phyloP scores from a whole-genome alignment of 2,329 filamentous ascomycete species.

The Trichothecium roseum region DNA sequence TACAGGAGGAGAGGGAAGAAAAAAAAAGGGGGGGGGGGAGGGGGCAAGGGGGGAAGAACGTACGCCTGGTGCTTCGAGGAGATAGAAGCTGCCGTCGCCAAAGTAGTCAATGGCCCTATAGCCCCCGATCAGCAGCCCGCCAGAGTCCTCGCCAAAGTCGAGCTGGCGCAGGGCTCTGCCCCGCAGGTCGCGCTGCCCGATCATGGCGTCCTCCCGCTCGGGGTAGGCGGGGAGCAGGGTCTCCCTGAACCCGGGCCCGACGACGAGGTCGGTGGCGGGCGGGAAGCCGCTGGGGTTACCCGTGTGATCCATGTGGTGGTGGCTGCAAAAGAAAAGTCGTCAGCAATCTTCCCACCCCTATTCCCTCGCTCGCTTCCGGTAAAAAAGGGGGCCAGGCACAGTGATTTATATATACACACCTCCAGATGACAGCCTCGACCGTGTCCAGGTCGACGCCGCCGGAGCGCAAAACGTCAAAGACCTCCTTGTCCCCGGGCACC shows the following conservation, averaged over 20 bases:
- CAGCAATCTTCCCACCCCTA: no score
- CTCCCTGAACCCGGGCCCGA: slow-evolving; percentile 40
- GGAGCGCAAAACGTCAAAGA: neutral
- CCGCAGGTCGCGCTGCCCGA: slow-evolving; percentile 26
- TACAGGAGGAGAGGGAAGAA: no score
- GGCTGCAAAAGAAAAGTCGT: no score
- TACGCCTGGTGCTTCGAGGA: slow-evolving; percentile 30
- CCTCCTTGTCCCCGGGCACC: slow-evolving; percentile 1
- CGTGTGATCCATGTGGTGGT: slow-evolving; percentile 42
- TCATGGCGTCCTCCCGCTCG: slow-evolving; percentile 17
- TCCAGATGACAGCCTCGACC: neutral
- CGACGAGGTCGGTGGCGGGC: slow-evolving; percentile 31
- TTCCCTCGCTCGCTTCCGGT: no score
- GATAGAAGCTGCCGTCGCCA: slow-evolving; percentile 28
- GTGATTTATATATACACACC: neutral
- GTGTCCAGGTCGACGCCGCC: neutral
- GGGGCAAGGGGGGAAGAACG: no score
- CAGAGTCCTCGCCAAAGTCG: slow-evolving; percentile 10
- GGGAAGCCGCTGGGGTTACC: slow-evolving; percentile 39
- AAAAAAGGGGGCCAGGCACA: no score
- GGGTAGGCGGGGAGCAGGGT: slow-evolving; percentile 37
- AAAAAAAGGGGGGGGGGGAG: no score
- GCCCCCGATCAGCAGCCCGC: slow-evolving; percentile 19
- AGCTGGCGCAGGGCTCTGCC: slow-evolving; percentile 20
- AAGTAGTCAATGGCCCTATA: slow-evolving; percentile 30